Evolutionary conservation across 164 flowering plant species (phyloP), one percentile per base, ranked within the genome.

Genomic region (Echeveria elegans): DNA sequence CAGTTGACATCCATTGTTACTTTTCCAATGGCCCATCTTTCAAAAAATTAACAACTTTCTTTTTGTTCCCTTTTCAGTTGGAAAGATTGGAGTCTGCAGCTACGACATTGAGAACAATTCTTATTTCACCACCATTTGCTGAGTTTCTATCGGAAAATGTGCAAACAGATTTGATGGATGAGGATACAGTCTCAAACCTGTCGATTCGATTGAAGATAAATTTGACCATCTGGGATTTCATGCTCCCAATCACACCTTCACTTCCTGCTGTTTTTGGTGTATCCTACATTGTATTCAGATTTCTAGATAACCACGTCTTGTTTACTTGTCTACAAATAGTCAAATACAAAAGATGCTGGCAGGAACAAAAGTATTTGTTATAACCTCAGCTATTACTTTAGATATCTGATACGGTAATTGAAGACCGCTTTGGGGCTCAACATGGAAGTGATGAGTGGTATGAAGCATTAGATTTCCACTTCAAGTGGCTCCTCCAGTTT

Each of bases 221-320:
- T 74, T 74, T 94, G 79, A 94, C 95, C 32, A 91, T 94, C 48
- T 94, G 98, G 98, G 93, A 91, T 43, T 94, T 88, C 72, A 58
- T 74, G 53, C 85, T 94, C 67, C 98, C 98, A 24, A 71, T 65
- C 41, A 94, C 96, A 65, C 97, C 98, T 69, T 94, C 98, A 38
- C 91, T 94, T 65, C 97, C 98, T 63, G 96, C 98, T 69, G 97
- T 94, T 76, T 80, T 94, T 82, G 97, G 97, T 74, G 98, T 90
- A 90, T 94, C 98, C 96, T 86, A 29, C 16, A 34, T 66, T 28
- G 56, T 47, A 8, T 53, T 23, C n/a, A 34, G 56, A 34, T 62
- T 64, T 32, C 28, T 0, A 48, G 2, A 8, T 30, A 63, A 41
- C 32, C 7, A n/a, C n/a, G 19, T 41, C 29, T 5, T 6, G 6